phyloP scores from a whole-genome alignment of 1,284 basidiomycete species.

The Ustilago loliicola region DNA sequence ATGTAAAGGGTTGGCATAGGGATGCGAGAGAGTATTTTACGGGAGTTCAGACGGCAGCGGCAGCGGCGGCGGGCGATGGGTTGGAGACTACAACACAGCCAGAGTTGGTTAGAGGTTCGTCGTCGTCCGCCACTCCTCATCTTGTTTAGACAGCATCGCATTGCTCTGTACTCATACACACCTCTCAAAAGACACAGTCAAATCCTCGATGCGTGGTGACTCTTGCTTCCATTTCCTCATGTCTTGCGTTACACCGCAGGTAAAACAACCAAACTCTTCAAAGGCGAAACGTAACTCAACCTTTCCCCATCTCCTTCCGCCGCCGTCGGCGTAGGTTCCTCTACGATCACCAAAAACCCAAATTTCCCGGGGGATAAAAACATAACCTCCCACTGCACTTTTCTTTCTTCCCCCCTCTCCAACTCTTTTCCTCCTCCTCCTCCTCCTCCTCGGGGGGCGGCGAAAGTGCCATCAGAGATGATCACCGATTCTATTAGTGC shows the following conservation, averaged over 20 bases:
- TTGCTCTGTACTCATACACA: neutral
- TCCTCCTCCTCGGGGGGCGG: neutral
- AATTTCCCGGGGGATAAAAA: slow-evolving; percentile 32
- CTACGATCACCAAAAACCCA: slow-evolving; percentile 29
- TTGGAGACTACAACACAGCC: neutral
- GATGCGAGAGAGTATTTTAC: slow-evolving; percentile 14
- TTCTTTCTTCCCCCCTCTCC: slow-evolving; percentile 3
- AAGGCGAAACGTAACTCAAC: slow-evolving; percentile 14
- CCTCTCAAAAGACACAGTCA: neutral
- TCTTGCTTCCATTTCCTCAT: neutral
- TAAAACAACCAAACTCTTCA: slow-evolving; percentile 15
- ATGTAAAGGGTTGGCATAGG: slow-evolving; percentile 25
- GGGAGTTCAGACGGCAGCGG: neutral
- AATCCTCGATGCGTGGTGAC: neutral
- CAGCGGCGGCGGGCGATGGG: too few relatives aligned
- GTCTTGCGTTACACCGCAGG: slow-evolving; percentile 1
- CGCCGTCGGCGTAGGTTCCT: slow-evolving; percentile 15
- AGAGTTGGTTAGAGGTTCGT: neutral
- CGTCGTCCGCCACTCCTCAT: neutral
- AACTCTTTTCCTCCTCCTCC: neutral
- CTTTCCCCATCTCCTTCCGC: slow-evolving; percentile 1
- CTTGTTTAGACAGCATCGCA: neutral
- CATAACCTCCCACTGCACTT: slow-evolving; percentile 21
- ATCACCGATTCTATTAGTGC: slow-evolving; percentile 18
- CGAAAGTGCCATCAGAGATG: slow-evolving; percentile 32